A percentile compares a stretch with the other conserved stretches of the same genome.
These are phyloP conservation scores for Rusavskia elegans DNA, from an alignment of 495 filamentous ascomycete species.

Conservation along the genomic window DNA sequence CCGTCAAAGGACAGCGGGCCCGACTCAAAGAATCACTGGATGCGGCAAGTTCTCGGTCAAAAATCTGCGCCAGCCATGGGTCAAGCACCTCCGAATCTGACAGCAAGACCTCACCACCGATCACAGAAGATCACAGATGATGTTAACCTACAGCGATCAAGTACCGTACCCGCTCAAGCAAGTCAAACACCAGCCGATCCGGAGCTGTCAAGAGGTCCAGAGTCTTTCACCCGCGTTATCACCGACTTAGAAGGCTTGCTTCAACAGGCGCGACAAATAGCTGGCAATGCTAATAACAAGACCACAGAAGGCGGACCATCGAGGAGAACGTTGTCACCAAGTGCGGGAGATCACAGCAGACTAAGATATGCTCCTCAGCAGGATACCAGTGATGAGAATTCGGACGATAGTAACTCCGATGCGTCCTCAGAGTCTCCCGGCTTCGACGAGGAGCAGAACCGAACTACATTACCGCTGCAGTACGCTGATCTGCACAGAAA, in stretches of 20 bases:
- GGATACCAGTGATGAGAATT: constrained; percentile 9
- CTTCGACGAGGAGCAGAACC: constrained; percentile 8
- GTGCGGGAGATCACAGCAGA: background rate
- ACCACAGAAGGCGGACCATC: constrained; percentile 4
- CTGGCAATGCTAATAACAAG: constrained; percentile 20
- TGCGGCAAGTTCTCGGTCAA: constrained; percentile 1
- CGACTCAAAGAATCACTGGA: background rate
- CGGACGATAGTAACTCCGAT: constrained; percentile 7
- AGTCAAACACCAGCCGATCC: background rate
- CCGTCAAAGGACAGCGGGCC: background rate
- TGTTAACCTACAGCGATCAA: background rate
- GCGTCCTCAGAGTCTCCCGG: constrained; percentile 3
- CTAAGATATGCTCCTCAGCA: background rate
- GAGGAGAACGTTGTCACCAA: constrained; percentile 7
- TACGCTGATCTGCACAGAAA: background rate
- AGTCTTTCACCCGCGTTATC: constrained; percentile 17
- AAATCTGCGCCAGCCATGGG: constrained; percentile 5
- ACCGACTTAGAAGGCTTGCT: constrained; percentile 30
- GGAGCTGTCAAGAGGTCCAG: constrained; percentile 2
- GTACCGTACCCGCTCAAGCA: constrained; percentile 2
- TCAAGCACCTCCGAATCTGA: constrained; percentile 3
- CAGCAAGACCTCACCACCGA: constrained; percentile 1
- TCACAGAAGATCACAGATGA: background rate
- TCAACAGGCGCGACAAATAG: constrained; percentile 27
- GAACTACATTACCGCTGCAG: background rate